A percentile compares a stretch with the other conserved stretches of the same genome.
These are phyloP conservation scores for Candida hungchunana DNA, from an alignment of 805 yeast genomes.

Conservation along the genomic window DNA sequence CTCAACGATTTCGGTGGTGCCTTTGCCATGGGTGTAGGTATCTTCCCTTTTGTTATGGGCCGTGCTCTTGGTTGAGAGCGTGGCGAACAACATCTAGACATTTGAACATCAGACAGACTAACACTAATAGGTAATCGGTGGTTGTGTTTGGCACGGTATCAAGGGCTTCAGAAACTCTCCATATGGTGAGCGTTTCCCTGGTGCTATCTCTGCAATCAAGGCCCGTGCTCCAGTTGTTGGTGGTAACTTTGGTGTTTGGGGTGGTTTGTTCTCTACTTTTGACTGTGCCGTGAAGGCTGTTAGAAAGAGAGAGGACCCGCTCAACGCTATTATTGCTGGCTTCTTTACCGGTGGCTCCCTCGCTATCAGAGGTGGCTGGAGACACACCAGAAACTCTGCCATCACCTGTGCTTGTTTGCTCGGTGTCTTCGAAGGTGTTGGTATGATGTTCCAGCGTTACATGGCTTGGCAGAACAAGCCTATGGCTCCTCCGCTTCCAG, in stretches of 20 bases:
- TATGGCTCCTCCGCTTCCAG: slow-evolving; percentile 56
- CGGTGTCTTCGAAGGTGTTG: slow-evolving; percentile 98
- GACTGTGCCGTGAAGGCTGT: slow-evolving; percentile 95
- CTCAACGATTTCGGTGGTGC: slow-evolving; percentile 98
- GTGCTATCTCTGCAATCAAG: slow-evolving; percentile 85
- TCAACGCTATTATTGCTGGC: slow-evolving; percentile 97
- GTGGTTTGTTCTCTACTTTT: slow-evolving; percentile 92
- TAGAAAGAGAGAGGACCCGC: slow-evolving; percentile 96
- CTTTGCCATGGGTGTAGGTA: slow-evolving; percentile 86
- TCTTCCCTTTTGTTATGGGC: too few species aligned
- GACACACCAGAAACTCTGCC: slow-evolving; percentile 93
- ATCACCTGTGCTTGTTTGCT: slow-evolving; percentile 95
- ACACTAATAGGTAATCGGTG: slow-evolving; percentile 62
- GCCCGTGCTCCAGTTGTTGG: slow-evolving; percentile 98
- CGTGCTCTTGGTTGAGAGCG: too few species aligned
- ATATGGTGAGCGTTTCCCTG: slow-evolving; percentile 88
- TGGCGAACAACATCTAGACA: background rate
- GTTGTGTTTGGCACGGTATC: slow-evolving; percentile 97
- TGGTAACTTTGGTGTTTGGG: slow-evolving; percentile 99
- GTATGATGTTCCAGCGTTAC: slow-evolving; percentile 89
- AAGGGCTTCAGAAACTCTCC: slow-evolving; percentile 99
- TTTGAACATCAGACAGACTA: background rate
- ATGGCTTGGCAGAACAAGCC: slow-evolving; percentile 82
- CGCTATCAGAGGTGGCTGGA: slow-evolving; percentile 98
- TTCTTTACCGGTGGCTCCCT: slow-evolving; percentile 97